Base-by-base conservation (phyloP, 306 rosid genomes). In the Pyrus communis region DNA sequence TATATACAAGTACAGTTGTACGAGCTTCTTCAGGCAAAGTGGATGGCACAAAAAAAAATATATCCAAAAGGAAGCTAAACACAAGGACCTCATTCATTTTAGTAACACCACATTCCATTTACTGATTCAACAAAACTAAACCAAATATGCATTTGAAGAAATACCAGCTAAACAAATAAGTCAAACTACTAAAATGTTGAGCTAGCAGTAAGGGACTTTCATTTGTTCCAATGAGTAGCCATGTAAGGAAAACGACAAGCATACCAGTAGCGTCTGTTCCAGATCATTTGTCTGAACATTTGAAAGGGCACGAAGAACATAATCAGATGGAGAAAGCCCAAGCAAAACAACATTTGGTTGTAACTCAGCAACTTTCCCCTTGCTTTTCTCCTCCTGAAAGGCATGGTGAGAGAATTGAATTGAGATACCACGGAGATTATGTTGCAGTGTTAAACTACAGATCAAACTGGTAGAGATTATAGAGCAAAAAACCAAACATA, bases 261-360 rank as follows among this genome's bases (percentile, higher is more conserved):
- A 57, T 90, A 95, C 98, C 96, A 95, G 74, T 79, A 95, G 79
- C 3, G 97, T 88, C 83, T 92, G 97, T 85, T 90, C 97, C 64
- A 95, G 84, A 85, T 95, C 97, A 88, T 85, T 95, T 45, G 96
- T 85, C 82, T 76, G 96, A 71, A 95, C 89, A 82, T 70, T 81
- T 74, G 96, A 86, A 87, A 90, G 79, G 68, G 97, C 93, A 58
- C 88, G 85, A 38, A 95, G 91, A 85, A 92, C 85, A 75, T 83
- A 92, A 71, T 92, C 97, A 40, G 97, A 89, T 59, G 96, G 93
- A 40, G 97, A 86, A 52, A 84, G 88, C 49, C 96, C 96, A 72
- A 80, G 87, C 95, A 95, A 84, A 40, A 87, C 67, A 69, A 72
- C 80, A 86, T 90, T 92, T 84, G 91, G 86, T 82, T 84, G 91